These are phyloP conservation scores for Tieghemiomyces parasiticus DNA, from an alignment of 192 early-diverging fungal species.

Conservation along the genomic window DNA sequence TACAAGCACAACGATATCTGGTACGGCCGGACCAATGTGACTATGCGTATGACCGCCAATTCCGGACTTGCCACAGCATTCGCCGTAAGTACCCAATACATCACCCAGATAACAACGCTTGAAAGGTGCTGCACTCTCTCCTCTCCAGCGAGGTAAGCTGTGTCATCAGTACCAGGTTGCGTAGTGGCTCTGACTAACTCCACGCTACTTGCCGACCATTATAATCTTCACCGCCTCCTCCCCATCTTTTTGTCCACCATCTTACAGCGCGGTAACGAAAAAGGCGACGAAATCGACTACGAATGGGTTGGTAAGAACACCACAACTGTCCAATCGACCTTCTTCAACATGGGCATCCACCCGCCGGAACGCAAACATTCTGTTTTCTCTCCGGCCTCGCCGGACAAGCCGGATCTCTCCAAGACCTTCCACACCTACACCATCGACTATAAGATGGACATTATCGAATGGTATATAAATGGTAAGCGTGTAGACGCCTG, in stretches of 20 bases:
- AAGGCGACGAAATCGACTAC: slow-evolving; percentile 44
- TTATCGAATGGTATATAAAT: slow-evolving; percentile 33
- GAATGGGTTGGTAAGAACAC: slow-evolving; percentile 40
- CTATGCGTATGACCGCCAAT: not conserved
- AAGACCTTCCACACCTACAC: slow-evolving; percentile 32
- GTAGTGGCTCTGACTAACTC: not conserved
- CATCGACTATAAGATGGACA: slow-evolving; percentile 41
- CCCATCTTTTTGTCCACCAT: not conserved
- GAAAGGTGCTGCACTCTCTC: not conserved
- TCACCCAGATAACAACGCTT: not conserved
- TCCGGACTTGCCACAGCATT: not conserved
- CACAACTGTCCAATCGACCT: slow-evolving; percentile 40
- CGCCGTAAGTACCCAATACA: not conserved
- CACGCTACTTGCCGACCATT: not conserved
- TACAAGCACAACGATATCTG: not conserved
- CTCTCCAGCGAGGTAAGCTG: not conserved
- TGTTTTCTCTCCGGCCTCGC: slow-evolving; percentile 16
- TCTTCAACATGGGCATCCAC: slow-evolving; percentile 34
- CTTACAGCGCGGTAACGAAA: not conserved
- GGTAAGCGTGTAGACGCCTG: slow-evolving; percentile 26
- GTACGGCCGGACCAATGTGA: not conserved
- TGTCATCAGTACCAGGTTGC: not conserved
- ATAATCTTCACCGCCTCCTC: not conserved
- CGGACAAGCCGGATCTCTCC: slow-evolving; percentile 28
- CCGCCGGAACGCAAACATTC: slow-evolving; percentile 36